These are phyloP conservation scores for Mrakia blollopis DNA, from an alignment of 768 basidiomycete genomes.

Conservation along the genomic window DNA sequence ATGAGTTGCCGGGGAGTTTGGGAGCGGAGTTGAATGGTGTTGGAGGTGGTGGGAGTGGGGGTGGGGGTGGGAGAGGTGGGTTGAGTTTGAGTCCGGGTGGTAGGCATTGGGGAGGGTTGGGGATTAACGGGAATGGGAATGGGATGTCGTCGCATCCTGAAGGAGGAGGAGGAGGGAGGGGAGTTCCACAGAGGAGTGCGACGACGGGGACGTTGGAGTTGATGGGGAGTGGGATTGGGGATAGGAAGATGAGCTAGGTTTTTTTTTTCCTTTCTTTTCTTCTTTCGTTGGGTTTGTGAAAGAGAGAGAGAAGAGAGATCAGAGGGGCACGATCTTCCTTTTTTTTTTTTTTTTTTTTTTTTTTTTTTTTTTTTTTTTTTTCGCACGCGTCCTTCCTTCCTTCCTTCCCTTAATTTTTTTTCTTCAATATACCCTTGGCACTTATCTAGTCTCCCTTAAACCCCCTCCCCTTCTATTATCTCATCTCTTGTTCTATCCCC, in stretches of 20 bases:
- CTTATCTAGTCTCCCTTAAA: too few relatives aligned
- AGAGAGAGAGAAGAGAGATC: too few relatives aligned
- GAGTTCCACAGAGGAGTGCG: not conserved
- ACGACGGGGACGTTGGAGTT: not conserved
- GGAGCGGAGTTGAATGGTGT: not conserved
- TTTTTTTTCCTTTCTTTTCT: too few relatives aligned
- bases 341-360: not conserved
- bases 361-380: conserved; percentile 1
- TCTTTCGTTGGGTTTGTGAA: not conserved
- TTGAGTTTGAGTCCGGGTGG: too few relatives aligned
- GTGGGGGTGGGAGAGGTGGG: not conserved
- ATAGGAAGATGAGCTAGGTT: not conserved
- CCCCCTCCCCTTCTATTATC: too few relatives aligned
- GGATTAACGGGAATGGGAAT: too few relatives aligned
- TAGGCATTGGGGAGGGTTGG: not conserved
- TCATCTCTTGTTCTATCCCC: too few relatives aligned
- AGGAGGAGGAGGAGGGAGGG: not conserved
- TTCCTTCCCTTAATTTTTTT: too few relatives aligned
- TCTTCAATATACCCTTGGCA: not conserved
- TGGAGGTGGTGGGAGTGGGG: not conserved
- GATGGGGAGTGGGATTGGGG: not conserved
- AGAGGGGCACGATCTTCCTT: too few relatives aligned
- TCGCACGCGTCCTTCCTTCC: not conserved
- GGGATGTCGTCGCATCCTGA: not conserved
- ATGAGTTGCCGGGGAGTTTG: not conserved